Percentiles rank a stretch among this genome's conserved stretches.
phyloP scores from a whole-genome alignment of 345 rosid genomes.

The Pistacia vera region DNA sequence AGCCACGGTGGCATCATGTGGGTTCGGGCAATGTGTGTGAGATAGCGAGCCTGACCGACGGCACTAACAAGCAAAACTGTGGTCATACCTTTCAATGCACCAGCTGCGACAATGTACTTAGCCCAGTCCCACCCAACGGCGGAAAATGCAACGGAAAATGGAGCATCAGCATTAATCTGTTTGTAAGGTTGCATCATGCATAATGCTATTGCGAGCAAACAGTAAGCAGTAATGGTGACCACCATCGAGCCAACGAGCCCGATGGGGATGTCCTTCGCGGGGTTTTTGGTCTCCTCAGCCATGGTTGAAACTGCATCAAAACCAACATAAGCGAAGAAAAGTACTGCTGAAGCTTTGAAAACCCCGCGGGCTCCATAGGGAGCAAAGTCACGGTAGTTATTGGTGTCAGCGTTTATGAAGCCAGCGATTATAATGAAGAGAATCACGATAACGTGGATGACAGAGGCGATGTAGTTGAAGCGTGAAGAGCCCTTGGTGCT shows the following conservation, averaged over 20 bases:
- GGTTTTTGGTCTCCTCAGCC: slow-evolving; percentile 94
- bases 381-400: slow-evolving; percentile 51
- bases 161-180: slow-evolving; percentile 55
- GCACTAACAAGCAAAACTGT: slow-evolving; percentile 72
- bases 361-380: slow-evolving; percentile 63
- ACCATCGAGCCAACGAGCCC: slow-evolving; percentile 85
- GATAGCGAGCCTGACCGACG: slow-evolving; percentile 80
- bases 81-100: slow-evolving; percentile 89
- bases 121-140: slow-evolving; percentile 78
- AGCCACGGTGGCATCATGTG: slow-evolving; percentile 95
- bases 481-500: slow-evolving; percentile 84
- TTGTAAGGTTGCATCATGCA: slow-evolving; percentile 65
- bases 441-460: slow-evolving; percentile 65
- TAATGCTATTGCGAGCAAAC: slow-evolving; percentile 55
- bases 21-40: slow-evolving; percentile 86
- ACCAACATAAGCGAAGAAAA: slow-evolving; percentile 83
- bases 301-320: slow-evolving; percentile 88
- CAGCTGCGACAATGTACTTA: slow-evolving; percentile 73
- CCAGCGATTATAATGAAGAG: slow-evolving; percentile 75
- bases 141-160: slow-evolving; percentile 74
- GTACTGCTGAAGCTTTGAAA: slow-evolving; percentile 67
- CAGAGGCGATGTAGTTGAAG: slow-evolving; percentile 70
- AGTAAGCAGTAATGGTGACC: slow-evolving; percentile 51
- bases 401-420: slow-evolving; percentile 49
- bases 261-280: slow-evolving; percentile 73